Evolutionary conservation across 2,329 filamentous ascomycete species (phyloP).

Genomic region (Penicillium aurantiogriseum): DNA sequence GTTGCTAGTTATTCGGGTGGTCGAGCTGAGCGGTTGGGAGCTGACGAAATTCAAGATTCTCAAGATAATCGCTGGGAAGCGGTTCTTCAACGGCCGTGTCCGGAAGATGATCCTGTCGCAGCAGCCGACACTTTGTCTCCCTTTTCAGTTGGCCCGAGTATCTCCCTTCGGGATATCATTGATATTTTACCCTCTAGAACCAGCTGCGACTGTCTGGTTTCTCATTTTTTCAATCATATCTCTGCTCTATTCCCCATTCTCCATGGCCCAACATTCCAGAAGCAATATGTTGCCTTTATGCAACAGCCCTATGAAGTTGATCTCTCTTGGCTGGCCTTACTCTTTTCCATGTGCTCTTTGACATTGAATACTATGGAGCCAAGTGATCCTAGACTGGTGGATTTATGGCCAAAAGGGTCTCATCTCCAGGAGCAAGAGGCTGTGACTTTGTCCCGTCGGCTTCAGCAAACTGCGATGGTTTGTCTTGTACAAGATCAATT

Average conservation of each 20-base stretch:
- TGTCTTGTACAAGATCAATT: conserved; percentile 32
- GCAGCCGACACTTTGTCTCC: conserved; percentile 3
- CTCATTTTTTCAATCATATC: conserved; percentile 15
- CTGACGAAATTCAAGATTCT: background rate
- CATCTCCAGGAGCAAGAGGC: background rate
- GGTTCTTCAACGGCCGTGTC: conserved; percentile 3
- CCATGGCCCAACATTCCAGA: conserved; percentile 31
- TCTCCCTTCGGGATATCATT: conserved; percentile 12
- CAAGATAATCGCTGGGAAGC: background rate
- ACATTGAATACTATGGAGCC: conserved; percentile 25
- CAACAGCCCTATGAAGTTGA: conserved; percentile 18
- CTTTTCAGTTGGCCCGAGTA: conserved; percentile 11
- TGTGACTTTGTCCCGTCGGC: conserved; percentile 1
- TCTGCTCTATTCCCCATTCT: conserved; percentile 29
- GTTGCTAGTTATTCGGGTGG: background rate
- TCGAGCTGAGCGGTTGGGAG: background rate
- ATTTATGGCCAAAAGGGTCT: conserved; percentile 13
- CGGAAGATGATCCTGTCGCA: background rate
- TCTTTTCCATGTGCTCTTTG: conserved; percentile 28
- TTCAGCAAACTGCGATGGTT: conserved; percentile 23
- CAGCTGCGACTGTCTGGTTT: conserved; percentile 19
- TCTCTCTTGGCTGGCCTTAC: conserved; percentile 30
- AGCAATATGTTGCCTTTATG: conserved; percentile 24
- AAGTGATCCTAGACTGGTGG: conserved; percentile 18
- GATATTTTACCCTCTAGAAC: conserved; percentile 9